A percentile compares a stretch with the other conserved stretches of the same genome.
Evolutionary conservation across 805 yeast species (phyloP).

Genomic region (Kodamaea restingae): DNA sequence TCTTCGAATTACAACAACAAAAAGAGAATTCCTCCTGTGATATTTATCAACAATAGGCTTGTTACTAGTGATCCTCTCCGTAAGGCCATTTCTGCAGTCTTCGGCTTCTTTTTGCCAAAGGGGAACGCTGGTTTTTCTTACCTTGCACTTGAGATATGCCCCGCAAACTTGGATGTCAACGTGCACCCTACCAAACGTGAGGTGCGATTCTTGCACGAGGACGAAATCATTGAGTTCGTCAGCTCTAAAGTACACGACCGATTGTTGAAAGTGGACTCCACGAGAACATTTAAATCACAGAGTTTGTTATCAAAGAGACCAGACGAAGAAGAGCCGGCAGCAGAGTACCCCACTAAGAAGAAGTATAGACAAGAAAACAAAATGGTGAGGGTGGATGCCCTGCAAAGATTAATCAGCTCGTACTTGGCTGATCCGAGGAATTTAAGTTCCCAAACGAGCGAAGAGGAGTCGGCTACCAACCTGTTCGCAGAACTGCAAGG

Average conservation of each 20-base stretch:
- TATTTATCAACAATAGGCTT: conserved; percentile 81
- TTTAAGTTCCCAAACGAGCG: too few species aligned
- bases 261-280: conserved; percentile 56
- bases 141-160: conserved; percentile 60
- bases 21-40: conserved; percentile 61
- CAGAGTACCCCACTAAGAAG: conserved; percentile 11
- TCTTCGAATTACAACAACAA: conserved; percentile 68
- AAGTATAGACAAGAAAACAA: conserved; percentile 55
- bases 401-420: conserved; percentile 42
- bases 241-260: conserved; percentile 45
- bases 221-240: conserved; percentile 70
- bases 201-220: conserved; percentile 80
- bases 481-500: not conserved
- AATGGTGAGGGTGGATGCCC: conserved; percentile 67
- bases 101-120: conserved; percentile 67
- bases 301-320: conserved; percentile 6
- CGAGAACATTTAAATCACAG: conserved; percentile 64
- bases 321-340: conserved; percentile 1
- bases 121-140: conserved; percentile 75
- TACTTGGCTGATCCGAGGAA: conserved; percentile 7
- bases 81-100: conserved; percentile 61
- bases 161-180: conserved; percentile 81
- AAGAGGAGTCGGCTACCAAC: too few species aligned
- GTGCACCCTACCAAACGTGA: conserved; percentile 95
- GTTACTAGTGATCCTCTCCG: conserved; percentile 79